phyloP scores from a whole-genome alignment of 352 stramenopile species.

The Ochromonadaceae sp. region DNA sequence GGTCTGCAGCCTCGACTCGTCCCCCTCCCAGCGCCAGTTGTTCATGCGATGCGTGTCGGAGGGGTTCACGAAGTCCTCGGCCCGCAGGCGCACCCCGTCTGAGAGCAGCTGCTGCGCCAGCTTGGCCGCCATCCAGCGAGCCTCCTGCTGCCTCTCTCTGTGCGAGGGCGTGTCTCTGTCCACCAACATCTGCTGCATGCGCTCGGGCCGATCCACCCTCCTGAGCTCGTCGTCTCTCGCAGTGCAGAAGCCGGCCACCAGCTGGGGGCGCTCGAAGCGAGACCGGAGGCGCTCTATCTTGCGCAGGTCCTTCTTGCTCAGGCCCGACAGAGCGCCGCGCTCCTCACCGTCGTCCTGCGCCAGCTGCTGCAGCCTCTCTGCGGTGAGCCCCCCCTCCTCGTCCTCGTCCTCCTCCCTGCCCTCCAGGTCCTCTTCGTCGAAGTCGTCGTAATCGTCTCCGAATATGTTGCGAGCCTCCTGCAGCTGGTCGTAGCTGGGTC shows the following conservation, averaged over 20 bases:
- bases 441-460: constrained; percentile 14
- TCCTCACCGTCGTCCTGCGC: neutral
- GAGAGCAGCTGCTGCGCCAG: too few relatives aligned
- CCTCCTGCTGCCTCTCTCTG: neutral
- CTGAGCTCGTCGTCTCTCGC: constrained; percentile 1
- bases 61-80: too few relatives aligned
- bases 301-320: too few relatives aligned
- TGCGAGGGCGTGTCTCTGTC: neutral
- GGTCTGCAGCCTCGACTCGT: too few relatives aligned
- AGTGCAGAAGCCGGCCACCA: neutral
- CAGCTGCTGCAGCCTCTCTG: neutral
- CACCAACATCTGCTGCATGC: neutral
- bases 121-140: constrained; percentile 5
- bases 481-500: neutral
- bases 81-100: neutral
- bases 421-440: neutral
- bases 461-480: constrained; percentile 11
- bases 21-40: too few relatives aligned
- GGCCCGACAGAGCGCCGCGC: too few relatives aligned
- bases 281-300: neutral
- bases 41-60: too few relatives aligned
- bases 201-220: neutral
- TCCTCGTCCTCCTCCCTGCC: neutral
- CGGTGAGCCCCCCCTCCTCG: neutral
- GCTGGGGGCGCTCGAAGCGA: neutral